These are phyloP conservation scores for Sutorius eximius DNA, from an alignment of 1,284 basidiomycete species.

Conservation along the genomic window DNA sequence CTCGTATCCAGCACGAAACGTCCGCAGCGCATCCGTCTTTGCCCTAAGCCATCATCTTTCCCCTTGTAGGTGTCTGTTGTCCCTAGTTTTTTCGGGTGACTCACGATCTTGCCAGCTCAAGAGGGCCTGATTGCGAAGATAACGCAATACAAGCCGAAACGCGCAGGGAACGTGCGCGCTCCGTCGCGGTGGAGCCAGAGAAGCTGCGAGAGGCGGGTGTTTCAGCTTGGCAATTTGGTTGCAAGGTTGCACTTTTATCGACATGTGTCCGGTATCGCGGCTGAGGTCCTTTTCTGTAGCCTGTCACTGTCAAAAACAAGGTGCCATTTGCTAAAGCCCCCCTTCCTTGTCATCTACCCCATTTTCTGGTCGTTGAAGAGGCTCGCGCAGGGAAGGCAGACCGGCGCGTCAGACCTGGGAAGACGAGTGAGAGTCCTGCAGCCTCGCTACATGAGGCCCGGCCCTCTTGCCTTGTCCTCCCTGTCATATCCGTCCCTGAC, in stretches of 20 bases:
- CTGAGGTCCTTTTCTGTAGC: conserved; percentile 13
- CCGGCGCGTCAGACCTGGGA: neutral
- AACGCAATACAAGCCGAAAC: conserved; percentile 38
- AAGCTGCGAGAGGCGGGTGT: conserved; percentile 13
- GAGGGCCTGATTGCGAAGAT: conserved; percentile 49
- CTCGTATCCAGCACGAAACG: conserved; percentile 38
- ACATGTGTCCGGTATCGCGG: neutral
- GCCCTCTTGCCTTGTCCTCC: conserved; percentile 17
- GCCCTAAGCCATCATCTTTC: conserved; percentile 40
- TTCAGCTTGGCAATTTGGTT: neutral
- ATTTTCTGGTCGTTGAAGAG: conserved; percentile 26
- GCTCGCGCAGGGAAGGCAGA: conserved; percentile 1
- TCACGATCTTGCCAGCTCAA: conserved; percentile 33
- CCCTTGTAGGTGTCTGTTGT: conserved; percentile 25
- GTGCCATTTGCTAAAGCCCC: neutral
- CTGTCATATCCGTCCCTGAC: conserved; percentile 14
- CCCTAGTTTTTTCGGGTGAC: conserved; percentile 21
- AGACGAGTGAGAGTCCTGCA: neutral
- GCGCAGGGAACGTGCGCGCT: conserved; percentile 38
- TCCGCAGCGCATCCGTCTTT: conserved; percentile 40
- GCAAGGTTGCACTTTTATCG: conserved; percentile 16
- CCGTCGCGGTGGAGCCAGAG: conserved; percentile 39
- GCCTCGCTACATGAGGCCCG: conserved; percentile 29
- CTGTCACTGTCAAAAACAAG: conserved; percentile 10
- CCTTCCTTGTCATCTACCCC: conserved; percentile 11